phyloP scores from a whole-genome alignment of 225 moss, liverwort and hornwort genomes.

The Anthoceros angustus region DNA sequence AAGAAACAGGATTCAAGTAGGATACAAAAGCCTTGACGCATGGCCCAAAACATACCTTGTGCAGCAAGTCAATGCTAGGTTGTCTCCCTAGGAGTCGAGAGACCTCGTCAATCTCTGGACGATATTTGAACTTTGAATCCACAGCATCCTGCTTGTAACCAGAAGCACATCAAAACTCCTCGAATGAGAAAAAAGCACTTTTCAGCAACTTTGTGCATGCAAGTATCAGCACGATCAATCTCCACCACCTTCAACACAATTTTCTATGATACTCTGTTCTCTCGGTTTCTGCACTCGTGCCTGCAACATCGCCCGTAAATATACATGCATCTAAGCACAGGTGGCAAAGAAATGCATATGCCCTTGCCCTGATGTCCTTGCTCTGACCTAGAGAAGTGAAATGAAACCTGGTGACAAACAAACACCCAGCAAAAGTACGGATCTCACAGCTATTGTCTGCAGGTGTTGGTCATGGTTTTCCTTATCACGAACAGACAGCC shows the following conservation, averaged over 20 bases:
- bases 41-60: constrained; percentile 26
- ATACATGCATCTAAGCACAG: not conserved
- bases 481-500: constrained; percentile 2
- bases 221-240: not conserved
- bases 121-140: constrained; percentile 74
- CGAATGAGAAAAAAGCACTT: not conserved
- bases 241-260: not conserved
- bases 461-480: not conserved
- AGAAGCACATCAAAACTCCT: not conserved
- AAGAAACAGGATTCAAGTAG: not conserved
- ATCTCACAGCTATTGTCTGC: not conserved
- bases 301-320: not conserved
- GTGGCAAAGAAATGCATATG: not conserved
- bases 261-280: not conserved
- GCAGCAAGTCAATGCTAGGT: constrained; percentile 43
- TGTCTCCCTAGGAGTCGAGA: constrained; percentile 59
- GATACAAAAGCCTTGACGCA: not conserved
- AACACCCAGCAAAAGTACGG: not conserved
- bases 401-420: not conserved
- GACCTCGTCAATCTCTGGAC: constrained; percentile 64
- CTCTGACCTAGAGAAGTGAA: not conserved
- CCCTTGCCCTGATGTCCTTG: not conserved
- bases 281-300: not conserved
- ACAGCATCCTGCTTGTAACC: constrained; percentile 55
- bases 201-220: not conserved